A percentile compares a stretch with the other conserved stretches of the same genome.
Evolutionary conservation across 2,329 filamentous ascomycete species (phyloP).

Genomic region (Beauveria rudraprayagi): DNA sequence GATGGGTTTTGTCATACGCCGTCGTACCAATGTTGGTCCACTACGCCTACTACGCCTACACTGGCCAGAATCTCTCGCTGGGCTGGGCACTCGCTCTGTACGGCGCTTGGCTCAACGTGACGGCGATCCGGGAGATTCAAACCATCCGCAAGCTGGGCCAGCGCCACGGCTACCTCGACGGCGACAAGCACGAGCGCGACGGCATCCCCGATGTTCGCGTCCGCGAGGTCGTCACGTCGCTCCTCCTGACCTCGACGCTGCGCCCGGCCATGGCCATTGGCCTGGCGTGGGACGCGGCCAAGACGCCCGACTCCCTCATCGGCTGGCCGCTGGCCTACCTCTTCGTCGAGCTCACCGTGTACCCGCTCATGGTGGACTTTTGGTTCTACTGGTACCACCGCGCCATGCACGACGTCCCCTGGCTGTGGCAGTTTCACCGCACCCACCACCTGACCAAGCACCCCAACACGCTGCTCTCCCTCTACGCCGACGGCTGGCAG

Average conservation of each 20-base stretch:
- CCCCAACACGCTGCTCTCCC: conserved; percentile 32
- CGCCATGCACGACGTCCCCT: conserved; percentile 31
- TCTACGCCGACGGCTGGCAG: conserved; percentile 34
- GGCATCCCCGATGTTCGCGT: conserved; percentile 33
- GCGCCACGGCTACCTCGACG: conserved; percentile 33
- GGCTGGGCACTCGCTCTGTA: conserved; percentile 26
- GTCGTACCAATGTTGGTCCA: conserved; percentile 29
- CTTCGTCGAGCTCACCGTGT: conserved; percentile 30
- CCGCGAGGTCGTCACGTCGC: conserved; percentile 23
- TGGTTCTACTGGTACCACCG: conserved; percentile 39
- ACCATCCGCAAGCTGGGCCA: conserved; percentile 31
- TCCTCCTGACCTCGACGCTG: conserved; percentile 25
- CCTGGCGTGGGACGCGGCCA: conserved; percentile 20
- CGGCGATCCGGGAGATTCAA: conserved; percentile 31
- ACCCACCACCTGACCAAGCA: conserved; percentile 38
- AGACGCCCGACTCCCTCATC: conserved; percentile 11
- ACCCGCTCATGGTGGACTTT: conserved; percentile 35
- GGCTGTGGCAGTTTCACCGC: conserved; percentile 35
- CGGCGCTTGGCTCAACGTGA: conserved; percentile 29
- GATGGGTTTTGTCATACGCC: conserved; percentile 32
- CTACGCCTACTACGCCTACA: conserved; percentile 25
- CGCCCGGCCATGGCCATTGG: conserved; percentile 27
- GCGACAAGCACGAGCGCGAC: conserved; percentile 35
- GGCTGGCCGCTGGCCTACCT: conserved; percentile 25
- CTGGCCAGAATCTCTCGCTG: conserved; percentile 24